Evolutionary conservation across 129 eudicot genomes (phyloP).

Genomic region (Helichrysum umbraculigerum): DNA sequence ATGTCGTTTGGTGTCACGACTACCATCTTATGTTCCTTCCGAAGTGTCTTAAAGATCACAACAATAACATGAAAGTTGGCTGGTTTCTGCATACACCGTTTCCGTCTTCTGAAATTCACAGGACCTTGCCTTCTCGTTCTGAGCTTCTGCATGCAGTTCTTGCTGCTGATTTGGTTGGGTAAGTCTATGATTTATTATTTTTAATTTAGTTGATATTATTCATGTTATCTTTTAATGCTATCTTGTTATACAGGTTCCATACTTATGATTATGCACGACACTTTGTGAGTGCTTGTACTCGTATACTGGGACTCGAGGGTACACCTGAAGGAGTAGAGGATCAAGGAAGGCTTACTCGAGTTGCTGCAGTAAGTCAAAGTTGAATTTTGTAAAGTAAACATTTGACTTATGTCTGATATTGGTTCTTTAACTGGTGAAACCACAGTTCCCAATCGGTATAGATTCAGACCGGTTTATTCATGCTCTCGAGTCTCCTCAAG

Average conservation of each 20-base stretch:
- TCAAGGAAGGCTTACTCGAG: conserved; percentile 90
- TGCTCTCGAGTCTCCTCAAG: conserved; percentile 63
- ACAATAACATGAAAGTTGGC: conserved; percentile 7
- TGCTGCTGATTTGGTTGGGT: conserved; percentile 3
- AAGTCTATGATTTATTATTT: not conserved
- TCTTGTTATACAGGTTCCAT: conserved; percentile 63
- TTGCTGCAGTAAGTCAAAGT: conserved; percentile 72
- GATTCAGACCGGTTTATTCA: conserved; percentile 86
- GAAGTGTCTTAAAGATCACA: conserved; percentile 13
- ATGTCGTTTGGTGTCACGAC: conserved; percentile 12
- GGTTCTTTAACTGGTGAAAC: conserved; percentile 18
- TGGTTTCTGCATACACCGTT: conserved; percentile 13
- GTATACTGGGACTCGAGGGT: conserved; percentile 94
- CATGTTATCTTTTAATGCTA: not conserved
- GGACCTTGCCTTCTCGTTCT: conserved; percentile 12
- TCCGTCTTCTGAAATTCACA: conserved; percentile 13
- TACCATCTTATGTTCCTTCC: conserved; percentile 21
- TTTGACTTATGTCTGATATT: conserved; percentile 27
- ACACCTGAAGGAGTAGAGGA: conserved; percentile 99
- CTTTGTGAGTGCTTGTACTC: conserved; percentile 97
- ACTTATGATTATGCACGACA: conserved; percentile 97
- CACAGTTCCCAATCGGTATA: conserved; percentile 95
- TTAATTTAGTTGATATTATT: not conserved
- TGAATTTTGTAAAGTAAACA: conserved; percentile 14
- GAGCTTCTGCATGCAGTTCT: conserved; percentile 12